phyloP scores from a whole-genome alignment of 192 early-diverging fungal genomes.

The Coemansia aciculifera region DNA sequence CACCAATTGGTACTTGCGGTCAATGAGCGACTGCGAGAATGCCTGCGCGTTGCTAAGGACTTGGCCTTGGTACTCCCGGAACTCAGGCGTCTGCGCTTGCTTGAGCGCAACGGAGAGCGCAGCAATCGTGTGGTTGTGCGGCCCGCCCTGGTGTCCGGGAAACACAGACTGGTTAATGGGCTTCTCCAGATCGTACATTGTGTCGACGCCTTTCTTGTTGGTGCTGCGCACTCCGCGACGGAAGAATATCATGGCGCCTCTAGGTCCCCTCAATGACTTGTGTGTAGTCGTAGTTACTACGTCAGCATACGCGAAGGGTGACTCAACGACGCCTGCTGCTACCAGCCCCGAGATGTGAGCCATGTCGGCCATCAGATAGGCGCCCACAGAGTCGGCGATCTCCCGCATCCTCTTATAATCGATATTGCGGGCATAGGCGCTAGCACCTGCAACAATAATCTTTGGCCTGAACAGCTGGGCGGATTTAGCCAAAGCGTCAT shows the following conservation, averaged over 20 bases:
- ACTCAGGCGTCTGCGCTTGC: slow-evolving; percentile 81
- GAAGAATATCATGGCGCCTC: slow-evolving; percentile 99
- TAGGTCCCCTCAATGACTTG: slow-evolving; percentile 97
- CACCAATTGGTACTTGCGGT: slow-evolving; percentile 79
- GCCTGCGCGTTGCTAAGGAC: slow-evolving; percentile 89
- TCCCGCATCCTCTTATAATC: slow-evolving; percentile 77
- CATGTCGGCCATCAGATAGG: slow-evolving; percentile 97
- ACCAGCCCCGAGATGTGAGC: slow-evolving; percentile 94
- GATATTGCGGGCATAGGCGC: slow-evolving; percentile 92
- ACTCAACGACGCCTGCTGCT: slow-evolving; percentile 81
- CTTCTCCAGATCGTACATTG: slow-evolving; percentile 88
- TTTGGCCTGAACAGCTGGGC: slow-evolving; percentile 91
- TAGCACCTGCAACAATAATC: slow-evolving; percentile 93
- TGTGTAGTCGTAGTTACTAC: slow-evolving; percentile 99
- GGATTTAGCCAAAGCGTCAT: slow-evolving; percentile 79
- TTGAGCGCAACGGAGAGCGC: slow-evolving; percentile 94
- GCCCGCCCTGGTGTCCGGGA: slow-evolving; percentile 98
- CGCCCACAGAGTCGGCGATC: slow-evolving; percentile 80
- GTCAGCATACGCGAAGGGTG: slow-evolving; percentile 91
- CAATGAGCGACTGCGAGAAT: slow-evolving; percentile 75
- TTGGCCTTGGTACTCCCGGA: slow-evolving; percentile 88
- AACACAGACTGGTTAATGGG: slow-evolving; percentile 97
- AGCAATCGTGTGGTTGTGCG: slow-evolving; percentile 99
- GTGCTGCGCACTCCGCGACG: slow-evolving; percentile 84
- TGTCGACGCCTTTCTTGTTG: slow-evolving; percentile 89